Percentiles rank a stretch among this genome's conserved stretches.
Evolutionary conservation across 2,329 filamentous ascomycete species (phyloP).

Genomic region (Pseudopyricularia cyperi): DNA sequence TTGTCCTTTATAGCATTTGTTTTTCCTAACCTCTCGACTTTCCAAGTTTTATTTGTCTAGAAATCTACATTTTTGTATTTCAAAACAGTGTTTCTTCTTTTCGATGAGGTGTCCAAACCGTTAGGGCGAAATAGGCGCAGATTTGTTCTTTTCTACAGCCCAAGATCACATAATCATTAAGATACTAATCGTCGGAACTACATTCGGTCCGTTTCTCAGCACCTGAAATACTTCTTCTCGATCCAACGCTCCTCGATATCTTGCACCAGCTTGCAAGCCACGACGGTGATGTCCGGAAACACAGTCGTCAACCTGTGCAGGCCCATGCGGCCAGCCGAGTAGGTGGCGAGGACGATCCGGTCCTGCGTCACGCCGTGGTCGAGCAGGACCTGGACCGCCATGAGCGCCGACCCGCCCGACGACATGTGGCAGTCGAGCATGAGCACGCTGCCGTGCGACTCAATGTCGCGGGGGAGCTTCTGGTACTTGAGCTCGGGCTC

Average conservation of each 20-base stretch:
- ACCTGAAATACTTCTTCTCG: constrained; percentile 82
- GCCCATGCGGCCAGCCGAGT: constrained; percentile 74
- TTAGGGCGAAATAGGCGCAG: no score
- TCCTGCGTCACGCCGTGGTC: constrained; percentile 83
- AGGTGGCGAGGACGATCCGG: constrained; percentile 84
- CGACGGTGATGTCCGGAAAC: constrained; percentile 76
- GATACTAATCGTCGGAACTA: no score
- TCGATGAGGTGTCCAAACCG: no score
- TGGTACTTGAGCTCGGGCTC: constrained; percentile 91
- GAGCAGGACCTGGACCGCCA: constrained; percentile 91
- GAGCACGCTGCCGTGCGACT: constrained; percentile 59
- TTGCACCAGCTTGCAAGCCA: constrained; percentile 69
- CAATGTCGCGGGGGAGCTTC: constrained; percentile 63
- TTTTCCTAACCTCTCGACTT: no score
- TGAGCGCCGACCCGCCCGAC: constrained; percentile 70
- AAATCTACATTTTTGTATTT: no score
- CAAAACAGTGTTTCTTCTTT: no score
- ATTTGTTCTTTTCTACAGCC: no score
- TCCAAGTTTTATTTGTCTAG: no score
- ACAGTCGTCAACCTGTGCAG: constrained; percentile 77
- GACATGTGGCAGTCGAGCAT: constrained; percentile 92
- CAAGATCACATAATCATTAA: no score
- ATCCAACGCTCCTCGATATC: constrained; percentile 84
- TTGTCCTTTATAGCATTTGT: no score
- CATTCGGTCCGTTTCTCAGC: constrained; percentile 30